Percentiles rank a stretch among this genome's conserved stretches.
Conservation (phyloP, 139 green algal species). For the Chlamydomonas incerta region DNA sequence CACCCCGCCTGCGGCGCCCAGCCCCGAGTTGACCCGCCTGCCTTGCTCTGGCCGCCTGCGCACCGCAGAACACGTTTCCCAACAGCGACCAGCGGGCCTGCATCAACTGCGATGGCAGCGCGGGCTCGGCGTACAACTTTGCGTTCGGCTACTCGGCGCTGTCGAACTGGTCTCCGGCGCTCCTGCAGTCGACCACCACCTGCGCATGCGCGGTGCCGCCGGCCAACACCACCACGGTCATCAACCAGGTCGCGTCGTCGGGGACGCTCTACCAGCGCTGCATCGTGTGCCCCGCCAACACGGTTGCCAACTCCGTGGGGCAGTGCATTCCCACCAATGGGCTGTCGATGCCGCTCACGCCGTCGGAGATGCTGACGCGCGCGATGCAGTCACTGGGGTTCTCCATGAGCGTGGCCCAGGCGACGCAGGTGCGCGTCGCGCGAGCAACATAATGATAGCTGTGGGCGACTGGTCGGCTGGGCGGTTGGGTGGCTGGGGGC, state of each 20-base stretch:
- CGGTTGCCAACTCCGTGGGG: slow-evolving; percentile 7
- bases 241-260: neutral
- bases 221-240: neutral
- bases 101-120: slow-evolving; percentile 37
- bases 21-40: too few species aligned
- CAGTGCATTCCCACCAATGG: slow-evolving; percentile 10
- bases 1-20: too few species aligned
- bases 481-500: too few species aligned
- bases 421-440: slow-evolving; percentile 54
- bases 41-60: too few species aligned
- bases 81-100: slow-evolving; percentile 40
- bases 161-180: slow-evolving; percentile 34
- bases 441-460: too few species aligned
- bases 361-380: slow-evolving; percentile 3
- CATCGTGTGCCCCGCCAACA: slow-evolving; percentile 51
- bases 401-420: slow-evolving; percentile 10
- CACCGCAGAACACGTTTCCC: slow-evolving; percentile 32
- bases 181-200: slow-evolving; percentile 2
- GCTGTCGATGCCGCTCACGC: neutral
- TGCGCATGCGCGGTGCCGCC: slow-evolving; percentile 36
- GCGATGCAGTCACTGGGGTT: slow-evolving; percentile 30
- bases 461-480: too few species aligned
- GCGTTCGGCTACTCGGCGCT: slow-evolving; percentile 29
- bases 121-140: slow-evolving; percentile 36
- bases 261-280: slow-evolving; percentile 41